Evolutionary conservation across 176 grass and related monocot genomes (phyloP).

Genomic region (Oryza glaberrima): DNA sequence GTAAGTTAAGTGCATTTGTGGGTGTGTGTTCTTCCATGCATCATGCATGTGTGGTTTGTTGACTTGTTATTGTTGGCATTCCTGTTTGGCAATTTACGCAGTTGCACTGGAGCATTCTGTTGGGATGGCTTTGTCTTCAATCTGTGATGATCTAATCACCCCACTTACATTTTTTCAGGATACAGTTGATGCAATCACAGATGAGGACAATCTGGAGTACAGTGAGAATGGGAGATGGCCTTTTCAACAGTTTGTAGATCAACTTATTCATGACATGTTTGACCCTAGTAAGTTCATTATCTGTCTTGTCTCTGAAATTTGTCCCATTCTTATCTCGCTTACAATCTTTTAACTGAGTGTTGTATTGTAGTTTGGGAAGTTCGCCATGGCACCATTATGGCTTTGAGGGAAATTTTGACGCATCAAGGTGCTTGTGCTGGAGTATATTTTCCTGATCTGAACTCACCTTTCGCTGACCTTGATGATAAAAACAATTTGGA

Average conservation of each 20-base stretch:
- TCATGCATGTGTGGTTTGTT: neutral
- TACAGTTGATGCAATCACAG: constrained; percentile 52
- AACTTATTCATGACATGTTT: constrained; percentile 98
- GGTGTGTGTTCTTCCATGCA: neutral
- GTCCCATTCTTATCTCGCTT: constrained; percentile 31
- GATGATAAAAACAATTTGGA: constrained; percentile 64
- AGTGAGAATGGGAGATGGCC: constrained; percentile 92
- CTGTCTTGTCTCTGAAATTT: constrained; percentile 9
- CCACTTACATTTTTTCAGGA: constrained; percentile 64
- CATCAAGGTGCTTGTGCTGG: constrained; percentile 96
- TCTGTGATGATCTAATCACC: constrained; percentile 36
- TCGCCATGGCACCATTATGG: constrained; percentile 95
- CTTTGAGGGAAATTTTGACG: constrained; percentile 96
- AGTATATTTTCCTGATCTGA: constrained; percentile 82
- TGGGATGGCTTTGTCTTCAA: neutral
- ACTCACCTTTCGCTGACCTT: constrained; percentile 52
- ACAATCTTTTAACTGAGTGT: constrained; percentile 36
- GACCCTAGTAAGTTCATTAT: constrained; percentile 70
- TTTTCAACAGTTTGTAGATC: constrained; percentile 91
- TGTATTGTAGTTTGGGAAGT: constrained; percentile 90
- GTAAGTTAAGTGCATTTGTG: constrained; percentile 7
- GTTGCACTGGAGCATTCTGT: constrained; percentile 2
- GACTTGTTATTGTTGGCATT: constrained; percentile 17
- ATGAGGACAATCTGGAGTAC: constrained; percentile 71
- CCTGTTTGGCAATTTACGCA: constrained; percentile 16